These are phyloP conservation scores for Scheffersomyces illinoinensis DNA, from an alignment of 1,139 yeast genomes.

Conservation along the genomic window DNA sequence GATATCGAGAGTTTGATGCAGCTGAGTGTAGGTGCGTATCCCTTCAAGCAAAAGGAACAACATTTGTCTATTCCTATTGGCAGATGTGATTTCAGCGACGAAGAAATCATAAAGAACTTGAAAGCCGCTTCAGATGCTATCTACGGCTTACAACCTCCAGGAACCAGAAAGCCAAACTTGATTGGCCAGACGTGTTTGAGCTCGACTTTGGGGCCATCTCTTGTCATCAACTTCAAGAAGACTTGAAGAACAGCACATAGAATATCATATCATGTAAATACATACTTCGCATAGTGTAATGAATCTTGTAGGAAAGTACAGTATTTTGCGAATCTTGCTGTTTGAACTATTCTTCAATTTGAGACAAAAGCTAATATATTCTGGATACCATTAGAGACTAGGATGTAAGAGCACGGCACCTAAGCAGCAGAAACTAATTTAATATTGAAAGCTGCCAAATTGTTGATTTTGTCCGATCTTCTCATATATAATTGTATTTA, in stretches of 20 bases:
- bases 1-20: slow-evolving; percentile 56
- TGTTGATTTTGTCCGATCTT: too few species aligned
- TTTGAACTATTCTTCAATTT: too few species aligned
- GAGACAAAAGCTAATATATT: too few species aligned
- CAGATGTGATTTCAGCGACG: slow-evolving; percentile 75
- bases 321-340: not conserved
- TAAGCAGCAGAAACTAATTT: too few species aligned
- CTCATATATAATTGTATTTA: too few species aligned
- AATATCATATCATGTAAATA: not conserved
- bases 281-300: not conserved
- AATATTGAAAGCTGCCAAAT: too few species aligned
- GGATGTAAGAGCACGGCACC: too few species aligned
- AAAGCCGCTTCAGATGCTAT: slow-evolving; percentile 69
- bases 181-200: slow-evolving; percentile 71
- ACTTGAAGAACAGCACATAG: not conserved
- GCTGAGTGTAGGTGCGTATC: slow-evolving; percentile 63
- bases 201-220: slow-evolving; percentile 80
- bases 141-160: slow-evolving; percentile 55
- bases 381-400: too few species aligned
- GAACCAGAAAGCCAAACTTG: slow-evolving; percentile 66
- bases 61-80: slow-evolving; percentile 73
- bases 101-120: slow-evolving; percentile 72
- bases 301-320: not conserved
- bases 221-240: slow-evolving; percentile 57
- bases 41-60: slow-evolving; percentile 68